Conservation (phyloP, 257 asterid species). For the Nicotiana undulata region DNA sequence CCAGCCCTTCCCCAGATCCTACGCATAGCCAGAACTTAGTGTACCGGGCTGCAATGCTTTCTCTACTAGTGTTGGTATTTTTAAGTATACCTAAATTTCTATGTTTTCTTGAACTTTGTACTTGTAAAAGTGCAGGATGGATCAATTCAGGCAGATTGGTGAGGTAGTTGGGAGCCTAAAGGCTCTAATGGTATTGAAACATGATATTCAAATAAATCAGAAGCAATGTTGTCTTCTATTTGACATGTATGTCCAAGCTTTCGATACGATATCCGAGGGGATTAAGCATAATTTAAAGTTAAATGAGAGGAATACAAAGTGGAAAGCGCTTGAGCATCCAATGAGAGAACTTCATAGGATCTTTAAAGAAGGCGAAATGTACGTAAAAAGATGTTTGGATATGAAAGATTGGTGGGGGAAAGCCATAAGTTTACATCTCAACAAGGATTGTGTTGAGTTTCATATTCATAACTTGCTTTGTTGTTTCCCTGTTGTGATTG, state of each 20-base stretch:
- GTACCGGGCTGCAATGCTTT: not conserved
- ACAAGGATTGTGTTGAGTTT: constrained; percentile 54
- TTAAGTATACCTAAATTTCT: not conserved
- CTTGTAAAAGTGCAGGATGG: constrained; percentile 32
- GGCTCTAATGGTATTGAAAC: constrained; percentile 74
- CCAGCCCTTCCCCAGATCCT: no score
- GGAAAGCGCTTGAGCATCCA: constrained; percentile 80
- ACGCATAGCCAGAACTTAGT: no score
- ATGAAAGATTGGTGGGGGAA: constrained; percentile 80
- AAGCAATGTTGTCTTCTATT: constrained; percentile 64
- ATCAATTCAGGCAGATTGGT: constrained; percentile 78
- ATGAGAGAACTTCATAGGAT: constrained; percentile 65
- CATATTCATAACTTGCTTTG: constrained; percentile 68
- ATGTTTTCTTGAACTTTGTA: not conserved
- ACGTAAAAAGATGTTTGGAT: constrained; percentile 53
- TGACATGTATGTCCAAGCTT: constrained; percentile 54
- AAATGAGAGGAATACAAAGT: constrained; percentile 55
- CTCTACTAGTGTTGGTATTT: not conserved
- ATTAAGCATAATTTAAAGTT: constrained; percentile 53
- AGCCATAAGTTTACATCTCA: constrained; percentile 60
- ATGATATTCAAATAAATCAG: constrained; percentile 68
- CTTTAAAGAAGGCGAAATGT: constrained; percentile 60
- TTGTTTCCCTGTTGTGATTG: constrained; percentile 70
- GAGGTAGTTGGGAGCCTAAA: constrained; percentile 70
- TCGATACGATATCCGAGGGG: constrained; percentile 55